These are phyloP conservation scores for Penicillium sp. DNA, from an alignment of 2,329 filamentous ascomycete genomes.

Conservation along the genomic window DNA sequence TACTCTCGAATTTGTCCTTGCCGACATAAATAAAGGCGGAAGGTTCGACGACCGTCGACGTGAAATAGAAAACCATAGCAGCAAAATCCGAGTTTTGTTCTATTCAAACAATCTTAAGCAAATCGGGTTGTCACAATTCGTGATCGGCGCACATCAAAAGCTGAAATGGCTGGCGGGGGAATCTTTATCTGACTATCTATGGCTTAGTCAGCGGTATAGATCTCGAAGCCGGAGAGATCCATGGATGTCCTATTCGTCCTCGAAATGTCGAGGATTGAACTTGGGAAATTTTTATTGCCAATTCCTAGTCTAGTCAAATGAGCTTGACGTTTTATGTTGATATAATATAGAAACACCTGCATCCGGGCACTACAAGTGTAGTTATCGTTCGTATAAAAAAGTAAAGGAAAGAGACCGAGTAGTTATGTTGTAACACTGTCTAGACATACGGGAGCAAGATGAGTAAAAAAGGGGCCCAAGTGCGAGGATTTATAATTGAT, in stretches of 20 bases:
- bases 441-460: not conserved
- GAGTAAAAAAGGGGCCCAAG: not conserved
- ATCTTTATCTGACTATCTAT: conserved; percentile 1
- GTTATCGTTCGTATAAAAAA: not conserved
- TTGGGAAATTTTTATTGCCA: not conserved
- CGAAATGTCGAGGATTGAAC: not conserved
- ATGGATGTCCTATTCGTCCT: not conserved
- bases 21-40: conserved; percentile 90
- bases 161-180: not conserved
- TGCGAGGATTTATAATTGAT: not conserved
- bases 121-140: not conserved
- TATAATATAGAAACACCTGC: not conserved
- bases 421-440: not conserved
- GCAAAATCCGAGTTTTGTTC: not conserved
- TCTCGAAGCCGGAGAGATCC: not conserved
- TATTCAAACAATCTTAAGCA: not conserved
- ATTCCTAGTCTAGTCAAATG: not conserved
- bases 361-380: not conserved
- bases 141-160: conserved; percentile 1
- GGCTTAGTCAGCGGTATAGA: not conserved
- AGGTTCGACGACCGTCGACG: conserved; percentile 76
- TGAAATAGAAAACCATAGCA: conserved; percentile 92
- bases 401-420: not conserved
- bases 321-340: not conserved
- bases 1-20: conserved; percentile 99